A percentile compares a stretch with the other conserved stretches of the same genome.
Evolutionary conservation across 768 basidiomycete species (phyloP).

Genomic region (Suillus subluteus): DNA sequence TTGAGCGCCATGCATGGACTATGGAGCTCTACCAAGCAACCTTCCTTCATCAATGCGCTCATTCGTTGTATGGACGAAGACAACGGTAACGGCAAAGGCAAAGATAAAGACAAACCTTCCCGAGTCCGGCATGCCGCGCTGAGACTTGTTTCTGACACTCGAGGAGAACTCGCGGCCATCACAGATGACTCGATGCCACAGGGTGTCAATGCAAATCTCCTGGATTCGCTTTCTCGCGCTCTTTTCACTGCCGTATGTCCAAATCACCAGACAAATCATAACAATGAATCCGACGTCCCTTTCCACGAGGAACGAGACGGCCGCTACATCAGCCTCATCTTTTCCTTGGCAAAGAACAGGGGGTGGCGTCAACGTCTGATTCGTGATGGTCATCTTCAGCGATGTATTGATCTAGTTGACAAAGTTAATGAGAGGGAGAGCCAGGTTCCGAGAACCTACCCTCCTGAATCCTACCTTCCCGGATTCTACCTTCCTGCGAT

Average conservation of each 20-base stretch:
- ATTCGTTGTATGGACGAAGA: neutral
- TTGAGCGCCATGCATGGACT: neutral
- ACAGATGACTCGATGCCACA: neutral
- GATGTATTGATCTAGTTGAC: neutral
- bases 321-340: neutral
- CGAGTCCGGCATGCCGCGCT: neutral
- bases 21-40: neutral
- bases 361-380: neutral
- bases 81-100: too few species aligned
- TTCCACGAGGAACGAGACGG: neutral
- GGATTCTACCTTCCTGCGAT: neutral
- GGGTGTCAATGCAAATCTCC: neutral
- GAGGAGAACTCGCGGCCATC: neutral
- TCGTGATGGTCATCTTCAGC: neutral
- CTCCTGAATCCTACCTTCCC: neutral
- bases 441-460: neutral
- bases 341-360: neutral
- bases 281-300: neutral
- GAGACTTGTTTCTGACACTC: neutral
- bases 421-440: neutral
- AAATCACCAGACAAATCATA: neutral
- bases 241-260: neutral
- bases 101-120: neutral
- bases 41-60: neutral
- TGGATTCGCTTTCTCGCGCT: neutral